Base-by-base conservation (phyloP, 1,284 basidiomycete species). In the Papiliotrema flavescens region DNA sequence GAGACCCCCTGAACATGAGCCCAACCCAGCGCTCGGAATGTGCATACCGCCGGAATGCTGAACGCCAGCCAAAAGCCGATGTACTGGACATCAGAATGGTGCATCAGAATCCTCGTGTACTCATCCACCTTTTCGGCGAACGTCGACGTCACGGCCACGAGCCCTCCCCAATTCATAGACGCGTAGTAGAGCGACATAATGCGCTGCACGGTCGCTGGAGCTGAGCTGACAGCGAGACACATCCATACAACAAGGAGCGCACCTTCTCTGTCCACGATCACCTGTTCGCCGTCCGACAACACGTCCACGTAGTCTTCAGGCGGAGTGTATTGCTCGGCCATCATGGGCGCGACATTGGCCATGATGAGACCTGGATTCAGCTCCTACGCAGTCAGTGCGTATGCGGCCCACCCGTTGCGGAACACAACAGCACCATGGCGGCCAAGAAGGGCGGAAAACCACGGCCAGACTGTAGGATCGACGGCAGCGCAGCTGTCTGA, bases 11-110 rank as follows among this genome's bases (percentile, higher is more conserved):
- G 44, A 23, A 19, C 15, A 15, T 46, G 13, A 46, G 40, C 20
- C 9, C 9, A 8, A 8, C 20, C 9, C 8, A 20, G 9, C 40
- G 13, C 13, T 42, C 13, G 40, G 8, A 19, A 42, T 36, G 17
- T 36, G 35, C 79, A 62, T 42, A 23, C 34, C 8, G 28, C 46
- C 7, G 46, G 46, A 6, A 48, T 34, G 6, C 39, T 17, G 37
- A 67, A 79, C 2, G 70, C 69, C 14, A 76, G 60, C 73, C 71
- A 75, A 62, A 73, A 75, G 36, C 48, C 48, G 7, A 49, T 37
- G 22, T 48, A 48, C 46, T 48, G 34, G 9, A 9, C n/a, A 15
- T 48, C 28, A 37, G 15, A 11, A 35, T 8, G 28, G 8, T 9
- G 17, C 8, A 19, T 34, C 46, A 20, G 15, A 9, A 7, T 14